Evolutionary conservation across 768 basidiomycete genomes (phyloP), one percentile per base, ranked within the genome.

Genomic region (Pulveroboletus sp.): DNA sequence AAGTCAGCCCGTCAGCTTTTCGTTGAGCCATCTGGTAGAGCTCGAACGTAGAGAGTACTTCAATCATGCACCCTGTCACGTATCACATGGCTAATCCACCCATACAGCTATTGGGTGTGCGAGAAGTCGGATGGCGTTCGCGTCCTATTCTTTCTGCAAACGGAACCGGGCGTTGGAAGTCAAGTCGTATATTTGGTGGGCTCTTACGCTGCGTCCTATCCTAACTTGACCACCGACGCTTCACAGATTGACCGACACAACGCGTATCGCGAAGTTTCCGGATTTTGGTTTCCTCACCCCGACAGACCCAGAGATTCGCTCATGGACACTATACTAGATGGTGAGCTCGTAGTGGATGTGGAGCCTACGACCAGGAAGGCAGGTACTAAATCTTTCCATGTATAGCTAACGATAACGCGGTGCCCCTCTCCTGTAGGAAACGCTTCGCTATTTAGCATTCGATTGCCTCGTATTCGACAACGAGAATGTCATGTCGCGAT

Each of bases 91-190:
- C 56, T 57, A 35, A 69, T 43, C 18, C 54, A 47, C 43, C 42
- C 41, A 30, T 26, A 41, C 64, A 97, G 94, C 65, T 99, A 89
- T 69, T 99, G 95, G 95, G 96, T 99, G 38, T 96, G 93, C 71
- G 96, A 99, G 74, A 98, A 98, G 74, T 95, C 92, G 11, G 96
- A 98, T 64, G 96, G 96, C 11, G 66, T 99, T 45, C 83, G 96
- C 32, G 89, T 98, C 36, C 74, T 99, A 27, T 80, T 98, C 45
- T 72, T 95, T 51, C 78, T 98, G 43, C 73, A 78, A 66, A 78
- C 85, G 44, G 75, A 86, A 73, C 59, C 70, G 42, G 57, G 68
- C 31, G 58, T 76, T 46, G 72, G 73, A 57, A 75, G 70, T 43
- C 86, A 88, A 66, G 66, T 64, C 36, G 80, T 87, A 3, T 96